Evolutionary conservation across 1,284 basidiomycete genomes (phyloP).

Genomic region (Austroboletus novae-zelandiae): DNA sequence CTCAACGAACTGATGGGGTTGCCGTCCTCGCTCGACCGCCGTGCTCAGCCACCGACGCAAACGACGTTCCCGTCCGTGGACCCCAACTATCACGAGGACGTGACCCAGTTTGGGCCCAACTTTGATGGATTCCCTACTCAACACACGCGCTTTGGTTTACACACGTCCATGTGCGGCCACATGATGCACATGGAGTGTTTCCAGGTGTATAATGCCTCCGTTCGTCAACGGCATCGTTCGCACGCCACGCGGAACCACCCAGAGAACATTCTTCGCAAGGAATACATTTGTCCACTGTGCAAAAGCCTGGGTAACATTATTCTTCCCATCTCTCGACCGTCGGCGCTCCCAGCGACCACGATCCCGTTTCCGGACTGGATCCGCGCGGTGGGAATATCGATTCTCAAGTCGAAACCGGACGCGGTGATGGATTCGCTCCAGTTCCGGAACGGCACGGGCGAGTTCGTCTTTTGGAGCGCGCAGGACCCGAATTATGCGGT

Average conservation of each 20-base stretch:
- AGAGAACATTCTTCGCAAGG: slow-evolving; percentile 87
- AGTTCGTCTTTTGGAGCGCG: slow-evolving; percentile 82
- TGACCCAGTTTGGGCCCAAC: slow-evolving; percentile 44
- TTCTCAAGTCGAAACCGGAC: slow-evolving; percentile 77
- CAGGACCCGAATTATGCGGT: slow-evolving; percentile 68
- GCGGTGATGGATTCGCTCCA: slow-evolving; percentile 65
- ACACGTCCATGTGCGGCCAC: slow-evolving; percentile 91
- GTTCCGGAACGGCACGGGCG: slow-evolving; percentile 74
- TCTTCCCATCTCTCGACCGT: slow-evolving; percentile 69
- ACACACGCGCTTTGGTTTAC: slow-evolving; percentile 80
- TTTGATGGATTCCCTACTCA: slow-evolving; percentile 76
- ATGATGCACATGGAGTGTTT: slow-evolving; percentile 98
- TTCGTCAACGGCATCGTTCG: slow-evolving; percentile 84
- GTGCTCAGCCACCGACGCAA: slow-evolving; percentile 18
- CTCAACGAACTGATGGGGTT: slow-evolving; percentile 75
- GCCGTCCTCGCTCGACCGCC: slow-evolving; percentile 66
- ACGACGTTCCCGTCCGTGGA: slow-evolving; percentile 55
- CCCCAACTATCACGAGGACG: slow-evolving; percentile 48
- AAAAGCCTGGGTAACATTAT: slow-evolving; percentile 96
- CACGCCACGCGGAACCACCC: slow-evolving; percentile 95
- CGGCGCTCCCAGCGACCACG: slow-evolving; percentile 46
- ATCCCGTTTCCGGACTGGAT: slow-evolving; percentile 79
- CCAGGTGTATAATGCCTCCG: slow-evolving; percentile 84
- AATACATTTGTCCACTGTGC: slow-evolving; percentile 98
- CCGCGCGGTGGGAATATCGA: slow-evolving; percentile 73